Conservation (phyloP, 192 early-diverging fungal species). For the Backusella mclennaniae region DNA sequence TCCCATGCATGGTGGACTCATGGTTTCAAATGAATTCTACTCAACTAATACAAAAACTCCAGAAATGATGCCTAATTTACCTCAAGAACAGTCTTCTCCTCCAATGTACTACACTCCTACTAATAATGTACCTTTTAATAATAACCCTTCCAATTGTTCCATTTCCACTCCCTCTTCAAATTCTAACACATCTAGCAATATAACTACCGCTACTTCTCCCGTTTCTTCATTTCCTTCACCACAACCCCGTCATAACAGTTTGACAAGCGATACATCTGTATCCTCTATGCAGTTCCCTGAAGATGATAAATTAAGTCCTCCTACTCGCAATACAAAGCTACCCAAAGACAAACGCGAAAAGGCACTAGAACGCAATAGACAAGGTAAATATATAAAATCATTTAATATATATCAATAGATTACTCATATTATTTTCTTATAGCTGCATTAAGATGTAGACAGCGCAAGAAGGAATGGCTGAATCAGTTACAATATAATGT, state of each 20-base stretch:
- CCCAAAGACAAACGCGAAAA: background rate
- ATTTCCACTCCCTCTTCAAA: background rate
- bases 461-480: conserved; percentile 90
- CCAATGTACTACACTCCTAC: background rate
- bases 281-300: background rate
- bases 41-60: background rate
- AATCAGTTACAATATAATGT: conserved; percentile 69
- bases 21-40: background rate
- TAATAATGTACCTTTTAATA: conserved; percentile 2
- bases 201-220: background rate
- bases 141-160: background rate
- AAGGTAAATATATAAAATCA: background rate
- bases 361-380: background rate
- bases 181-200: background rate
- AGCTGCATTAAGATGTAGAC: conserved; percentile 90
- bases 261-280: background rate
- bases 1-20: background rate
- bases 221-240: background rate
- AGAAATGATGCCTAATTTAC: background rate
- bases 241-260: background rate
- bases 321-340: background rate
- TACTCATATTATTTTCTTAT: background rate
- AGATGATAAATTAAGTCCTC: background rate
- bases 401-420: background rate
- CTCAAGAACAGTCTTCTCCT: background rate